phyloP scores from a whole-genome alignment of 345 rosid species.

The Balakata baccata region DNA sequence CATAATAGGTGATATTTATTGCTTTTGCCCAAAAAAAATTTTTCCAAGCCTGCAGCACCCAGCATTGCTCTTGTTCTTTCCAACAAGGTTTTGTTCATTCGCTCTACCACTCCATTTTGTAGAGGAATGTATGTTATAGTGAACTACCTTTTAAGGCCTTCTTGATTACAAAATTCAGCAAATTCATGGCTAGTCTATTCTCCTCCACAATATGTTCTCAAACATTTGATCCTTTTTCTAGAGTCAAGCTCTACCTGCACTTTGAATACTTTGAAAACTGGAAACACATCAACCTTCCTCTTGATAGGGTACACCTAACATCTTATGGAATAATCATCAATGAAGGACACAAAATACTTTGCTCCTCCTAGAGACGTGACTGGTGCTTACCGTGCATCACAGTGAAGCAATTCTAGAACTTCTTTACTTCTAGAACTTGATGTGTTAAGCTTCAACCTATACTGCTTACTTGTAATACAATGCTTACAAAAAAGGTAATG shows the following conservation, averaged over 20 bases:
- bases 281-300: background rate
- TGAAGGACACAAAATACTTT: background rate
- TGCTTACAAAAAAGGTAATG: no score
- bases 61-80: background rate
- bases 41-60: background rate
- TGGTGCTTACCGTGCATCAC: no score
- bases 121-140: background rate
- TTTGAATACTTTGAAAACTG: background rate
- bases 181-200: background rate
- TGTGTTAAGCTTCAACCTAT: background rate
- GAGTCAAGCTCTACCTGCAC: background rate
- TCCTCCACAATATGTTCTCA: background rate
- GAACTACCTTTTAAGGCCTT: background rate
- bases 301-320: no score
- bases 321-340: background rate
- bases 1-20: no score
- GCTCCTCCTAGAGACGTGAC: no score
- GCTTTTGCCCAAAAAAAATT: background rate
- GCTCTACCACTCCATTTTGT: background rate
- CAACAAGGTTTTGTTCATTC: background rate
- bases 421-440: background rate
- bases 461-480: background rate
- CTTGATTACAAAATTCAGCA: background rate
- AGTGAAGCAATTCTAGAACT: no score
- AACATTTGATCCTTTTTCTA: background rate